Evolutionary conservation across 345 rosid genomes (phyloP).

Genomic region (Capsella bursapastoris): DNA sequence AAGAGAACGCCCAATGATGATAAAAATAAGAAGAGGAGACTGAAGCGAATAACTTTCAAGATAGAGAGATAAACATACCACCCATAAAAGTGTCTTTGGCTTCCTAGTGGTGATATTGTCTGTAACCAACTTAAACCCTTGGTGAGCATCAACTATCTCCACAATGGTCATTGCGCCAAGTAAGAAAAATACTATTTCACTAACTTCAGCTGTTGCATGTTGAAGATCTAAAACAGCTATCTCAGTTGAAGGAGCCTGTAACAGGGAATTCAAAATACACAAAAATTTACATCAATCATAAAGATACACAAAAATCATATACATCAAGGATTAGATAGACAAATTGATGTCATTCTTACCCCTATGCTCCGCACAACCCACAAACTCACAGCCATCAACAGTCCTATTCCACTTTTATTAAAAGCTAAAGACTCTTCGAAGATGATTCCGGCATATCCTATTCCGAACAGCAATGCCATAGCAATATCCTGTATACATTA

Average conservation of each 20-base stretch:
- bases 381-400: constrained; percentile 95
- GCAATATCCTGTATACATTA: constrained; percentile 79
- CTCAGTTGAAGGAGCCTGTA: constrained; percentile 95
- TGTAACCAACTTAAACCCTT: constrained; percentile 98
- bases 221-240: constrained; percentile 85
- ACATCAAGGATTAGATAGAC: background rate
- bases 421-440: constrained; percentile 95
- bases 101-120: constrained; percentile 95
- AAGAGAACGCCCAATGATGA: background rate
- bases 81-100: constrained; percentile 86
- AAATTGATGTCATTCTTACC: constrained; percentile 52
- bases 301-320: background rate
- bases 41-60: constrained; percentile 11
- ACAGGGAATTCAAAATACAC: constrained; percentile 40
- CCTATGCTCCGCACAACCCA: constrained; percentile 91
- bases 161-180: constrained; percentile 99
- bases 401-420: constrained; percentile 94
- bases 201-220: constrained; percentile 93
- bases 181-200: constrained; percentile 93
- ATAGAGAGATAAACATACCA: constrained; percentile 57
- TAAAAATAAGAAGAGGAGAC: constrained; percentile 17
- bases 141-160: constrained; percentile 98
- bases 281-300: constrained; percentile 5
- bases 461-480: constrained; percentile 82
- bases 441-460: constrained; percentile 90